phyloP scores from a whole-genome alignment of 139 green algal genomes.

The Edaphochlamys debaryana region DNA sequence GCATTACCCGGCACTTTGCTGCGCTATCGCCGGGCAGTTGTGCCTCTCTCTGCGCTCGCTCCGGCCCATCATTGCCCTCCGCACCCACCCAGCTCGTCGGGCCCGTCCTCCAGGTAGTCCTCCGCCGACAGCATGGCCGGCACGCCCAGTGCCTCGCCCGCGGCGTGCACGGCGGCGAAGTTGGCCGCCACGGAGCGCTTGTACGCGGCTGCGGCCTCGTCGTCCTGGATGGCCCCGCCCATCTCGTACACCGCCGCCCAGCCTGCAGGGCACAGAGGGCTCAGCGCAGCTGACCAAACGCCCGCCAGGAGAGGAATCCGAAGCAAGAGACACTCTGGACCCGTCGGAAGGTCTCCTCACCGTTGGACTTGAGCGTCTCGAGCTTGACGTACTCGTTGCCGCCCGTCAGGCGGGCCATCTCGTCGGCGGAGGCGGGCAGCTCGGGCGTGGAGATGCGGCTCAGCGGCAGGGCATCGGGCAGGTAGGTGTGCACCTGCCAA shows the following conservation, averaged over 20 bases:
- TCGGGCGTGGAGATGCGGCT: constrained; percentile 52
- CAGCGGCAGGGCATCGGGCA: constrained; percentile 60
- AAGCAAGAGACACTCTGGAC: too few relatives aligned
- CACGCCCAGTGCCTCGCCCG: constrained; percentile 66
- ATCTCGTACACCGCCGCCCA: constrained; percentile 66
- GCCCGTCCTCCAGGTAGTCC: constrained; percentile 72
- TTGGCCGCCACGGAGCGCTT: constrained; percentile 69
- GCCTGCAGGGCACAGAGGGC: constrained; percentile 35
- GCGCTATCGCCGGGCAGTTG: too few relatives aligned
- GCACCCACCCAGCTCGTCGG: constrained; percentile 77
- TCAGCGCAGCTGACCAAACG: neutral
- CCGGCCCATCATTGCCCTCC: too few relatives aligned
- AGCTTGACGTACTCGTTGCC: constrained; percentile 55
- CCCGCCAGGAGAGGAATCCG: neutral
- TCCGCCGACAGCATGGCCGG: constrained; percentile 74
- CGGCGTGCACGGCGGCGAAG: constrained; percentile 66
- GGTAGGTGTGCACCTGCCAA: constrained; percentile 75
- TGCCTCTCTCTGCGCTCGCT: too few relatives aligned
- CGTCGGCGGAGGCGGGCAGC: constrained; percentile 44
- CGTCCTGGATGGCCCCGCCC: constrained; percentile 51
- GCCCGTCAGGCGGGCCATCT: constrained; percentile 45
- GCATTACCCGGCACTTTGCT: too few relatives aligned
- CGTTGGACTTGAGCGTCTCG: constrained; percentile 54
- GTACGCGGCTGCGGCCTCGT: constrained; percentile 42
- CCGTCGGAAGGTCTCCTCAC: too few relatives aligned